phyloP scores from a whole-genome alignment of 495 filamentous ascomycete genomes.

The Aspergillus funiculosus region DNA sequence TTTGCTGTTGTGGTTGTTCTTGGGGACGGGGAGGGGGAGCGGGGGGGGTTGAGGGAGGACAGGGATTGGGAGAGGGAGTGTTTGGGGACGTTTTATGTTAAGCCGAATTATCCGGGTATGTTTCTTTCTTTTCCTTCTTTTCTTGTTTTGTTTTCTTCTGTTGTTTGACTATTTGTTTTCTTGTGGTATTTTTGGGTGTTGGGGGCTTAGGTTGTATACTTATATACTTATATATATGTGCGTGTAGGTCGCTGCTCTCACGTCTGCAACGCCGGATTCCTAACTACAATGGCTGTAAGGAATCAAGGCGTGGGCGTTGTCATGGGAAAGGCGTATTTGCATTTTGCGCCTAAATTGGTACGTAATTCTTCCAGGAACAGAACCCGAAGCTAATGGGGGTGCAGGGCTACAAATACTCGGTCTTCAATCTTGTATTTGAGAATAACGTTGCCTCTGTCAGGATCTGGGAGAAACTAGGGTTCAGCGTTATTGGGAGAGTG shows the following conservation, averaged over 20 bases:
- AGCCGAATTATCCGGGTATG: conserved; percentile 94
- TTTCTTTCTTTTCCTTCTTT: conserved; percentile 38
- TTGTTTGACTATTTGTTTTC: background rate
- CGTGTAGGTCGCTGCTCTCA: conserved; percentile 51
- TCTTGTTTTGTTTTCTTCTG: background rate
- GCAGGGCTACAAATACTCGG: conserved; percentile 87
- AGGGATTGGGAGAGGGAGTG: conserved; percentile 79
- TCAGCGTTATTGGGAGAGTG: conserved; percentile 88
- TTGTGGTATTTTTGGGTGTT: no score
- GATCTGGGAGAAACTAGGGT: conserved; percentile 95
- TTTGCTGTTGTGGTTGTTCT: conserved; percentile 66
- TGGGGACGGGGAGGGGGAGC: conserved; percentile 24
- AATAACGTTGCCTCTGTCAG: conserved; percentile 89
- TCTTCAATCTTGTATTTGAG: conserved; percentile 98
- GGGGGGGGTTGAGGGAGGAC: conserved; percentile 31
- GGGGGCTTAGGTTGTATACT: background rate
- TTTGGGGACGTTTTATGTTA: conserved; percentile 93
- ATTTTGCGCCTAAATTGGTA: conserved; percentile 85
- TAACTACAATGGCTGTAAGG: conserved; percentile 79
- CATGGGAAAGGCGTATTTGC: conserved; percentile 88
- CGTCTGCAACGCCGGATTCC: conserved; percentile 90
- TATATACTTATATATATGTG: conserved; percentile 11
- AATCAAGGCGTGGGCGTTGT: conserved; percentile 80
- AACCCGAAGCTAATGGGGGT: background rate
- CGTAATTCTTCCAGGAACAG: conserved; percentile 18